phyloP scores from a whole-genome alignment of 1,139 yeast genomes.

The Taiozyma sp. region DNA sequence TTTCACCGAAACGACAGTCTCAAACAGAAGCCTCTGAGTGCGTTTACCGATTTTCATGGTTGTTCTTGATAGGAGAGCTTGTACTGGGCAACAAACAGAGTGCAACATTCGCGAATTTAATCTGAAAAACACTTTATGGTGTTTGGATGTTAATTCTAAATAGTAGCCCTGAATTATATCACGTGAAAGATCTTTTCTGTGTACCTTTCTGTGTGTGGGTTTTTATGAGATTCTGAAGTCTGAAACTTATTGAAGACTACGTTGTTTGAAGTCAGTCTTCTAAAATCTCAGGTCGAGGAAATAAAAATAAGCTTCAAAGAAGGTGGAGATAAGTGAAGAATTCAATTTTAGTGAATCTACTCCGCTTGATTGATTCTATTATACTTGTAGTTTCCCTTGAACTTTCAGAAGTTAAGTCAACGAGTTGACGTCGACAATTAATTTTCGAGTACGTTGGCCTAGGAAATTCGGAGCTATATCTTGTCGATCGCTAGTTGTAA shows the following conservation, averaged over 20 bases:
- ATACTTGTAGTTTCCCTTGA: not conserved
- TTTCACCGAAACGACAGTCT: not conserved
- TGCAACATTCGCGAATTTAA: not conserved
- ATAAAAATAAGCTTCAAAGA: not conserved
- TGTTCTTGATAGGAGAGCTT: not conserved
- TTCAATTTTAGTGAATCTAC: not conserved
- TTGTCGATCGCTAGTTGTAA: too few species aligned
- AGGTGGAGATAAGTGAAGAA: not conserved
- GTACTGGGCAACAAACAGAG: not conserved
- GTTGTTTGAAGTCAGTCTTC: too few species aligned
- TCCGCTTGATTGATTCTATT: not conserved
- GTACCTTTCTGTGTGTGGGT: too few species aligned
- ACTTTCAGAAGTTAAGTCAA: not conserved
- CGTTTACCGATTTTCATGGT: not conserved
- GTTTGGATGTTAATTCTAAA: not conserved
- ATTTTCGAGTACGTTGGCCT: not conserved
- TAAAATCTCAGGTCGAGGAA: too few species aligned
- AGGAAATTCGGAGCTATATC: too few species aligned
- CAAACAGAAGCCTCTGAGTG: not conserved
- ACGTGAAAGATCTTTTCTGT: not conserved
- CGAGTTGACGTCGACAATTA: too few species aligned
- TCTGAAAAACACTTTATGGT: not conserved
- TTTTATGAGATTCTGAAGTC: too few species aligned
- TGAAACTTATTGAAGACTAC: too few species aligned
- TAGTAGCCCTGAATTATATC: not conserved